phyloP scores from a whole-genome alignment of 1,284 basidiomycete species.

The Thelephora terrestris region DNA sequence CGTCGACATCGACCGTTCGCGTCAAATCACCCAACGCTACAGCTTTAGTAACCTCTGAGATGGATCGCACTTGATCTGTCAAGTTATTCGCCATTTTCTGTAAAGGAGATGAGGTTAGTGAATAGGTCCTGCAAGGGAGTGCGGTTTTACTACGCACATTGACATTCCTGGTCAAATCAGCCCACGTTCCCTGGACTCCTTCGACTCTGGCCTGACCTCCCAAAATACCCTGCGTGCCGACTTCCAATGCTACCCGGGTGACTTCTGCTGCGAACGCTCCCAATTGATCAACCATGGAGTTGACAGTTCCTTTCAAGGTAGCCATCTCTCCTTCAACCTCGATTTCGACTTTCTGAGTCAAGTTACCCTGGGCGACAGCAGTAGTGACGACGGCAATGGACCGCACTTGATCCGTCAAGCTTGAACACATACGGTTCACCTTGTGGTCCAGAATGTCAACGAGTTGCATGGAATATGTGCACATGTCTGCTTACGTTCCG shows the following conservation, averaged over 20 bases:
- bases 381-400: conserved; percentile 90
- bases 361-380: conserved; percentile 82
- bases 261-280: conserved; percentile 92
- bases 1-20: conserved; percentile 89
- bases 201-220: conserved; percentile 90
- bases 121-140: conserved; percentile 14
- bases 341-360: conserved; percentile 85
- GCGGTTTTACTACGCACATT: conserved; percentile 42
- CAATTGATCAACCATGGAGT: conserved; percentile 85
- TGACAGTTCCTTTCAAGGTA: conserved; percentile 74
- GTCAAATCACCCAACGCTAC: conserved; percentile 89
- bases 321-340: conserved; percentile 92
- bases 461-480: conserved; percentile 2
- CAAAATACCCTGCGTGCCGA: conserved; percentile 86
- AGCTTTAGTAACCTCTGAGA: conserved; percentile 94
- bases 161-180: conserved; percentile 83
- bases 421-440: conserved; percentile 91
- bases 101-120: background rate
- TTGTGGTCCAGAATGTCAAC: conserved; percentile 20
- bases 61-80: conserved; percentile 95
- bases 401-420: conserved; percentile 90
- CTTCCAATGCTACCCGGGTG: conserved; percentile 87
- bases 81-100: conserved; percentile 87
- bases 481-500: conserved; percentile 53
- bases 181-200: conserved; percentile 92